Percentiles rank a stretch among this genome's conserved stretches.
Evolutionary conservation across 345 rosid species (phyloP).

Genomic region (Reutealis trisperma): DNA sequence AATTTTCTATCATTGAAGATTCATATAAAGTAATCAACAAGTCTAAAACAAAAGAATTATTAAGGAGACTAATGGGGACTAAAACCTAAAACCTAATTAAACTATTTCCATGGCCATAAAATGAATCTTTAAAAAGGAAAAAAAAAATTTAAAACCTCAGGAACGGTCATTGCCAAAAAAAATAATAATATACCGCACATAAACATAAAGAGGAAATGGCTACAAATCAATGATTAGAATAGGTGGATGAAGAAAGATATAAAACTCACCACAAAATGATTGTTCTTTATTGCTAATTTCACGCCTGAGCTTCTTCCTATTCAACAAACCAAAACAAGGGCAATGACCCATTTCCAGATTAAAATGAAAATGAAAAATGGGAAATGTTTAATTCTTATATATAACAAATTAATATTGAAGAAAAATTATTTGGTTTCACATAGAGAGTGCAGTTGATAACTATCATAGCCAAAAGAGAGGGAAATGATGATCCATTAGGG

Average conservation of each 20-base stretch:
- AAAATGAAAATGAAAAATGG: neutral
- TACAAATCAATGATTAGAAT: neutral
- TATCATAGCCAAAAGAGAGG: neutral
- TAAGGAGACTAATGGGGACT: neutral
- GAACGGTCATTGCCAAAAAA: neutral
- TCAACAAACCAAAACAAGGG: conserved; percentile 50
- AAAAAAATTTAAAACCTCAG: neutral
- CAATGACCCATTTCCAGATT: conserved; percentile 40
- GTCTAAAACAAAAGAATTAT: neutral
- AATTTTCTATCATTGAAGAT: neutral
- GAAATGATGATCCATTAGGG: too few relatives aligned
- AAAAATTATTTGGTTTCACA: neutral
- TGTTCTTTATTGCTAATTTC: conserved; percentile 10
- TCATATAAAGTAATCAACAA: neutral
- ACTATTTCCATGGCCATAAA: too few relatives aligned
- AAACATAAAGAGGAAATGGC: neutral
- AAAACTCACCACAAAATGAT: conserved; percentile 6
- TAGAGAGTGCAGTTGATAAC: neutral
- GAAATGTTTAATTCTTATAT: neutral
- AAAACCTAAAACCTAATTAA: neutral
- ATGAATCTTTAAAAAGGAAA: neutral
- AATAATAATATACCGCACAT: too few relatives aligned
- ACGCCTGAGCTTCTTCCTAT: conserved; percentile 20
- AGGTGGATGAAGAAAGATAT: neutral
- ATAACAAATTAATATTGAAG: too few relatives aligned